Percentiles rank a stretch among this genome's conserved stretches.
phyloP scores from a whole-genome alignment of 768 basidiomycete genomes.

The Leccinum truebloodii region DNA sequence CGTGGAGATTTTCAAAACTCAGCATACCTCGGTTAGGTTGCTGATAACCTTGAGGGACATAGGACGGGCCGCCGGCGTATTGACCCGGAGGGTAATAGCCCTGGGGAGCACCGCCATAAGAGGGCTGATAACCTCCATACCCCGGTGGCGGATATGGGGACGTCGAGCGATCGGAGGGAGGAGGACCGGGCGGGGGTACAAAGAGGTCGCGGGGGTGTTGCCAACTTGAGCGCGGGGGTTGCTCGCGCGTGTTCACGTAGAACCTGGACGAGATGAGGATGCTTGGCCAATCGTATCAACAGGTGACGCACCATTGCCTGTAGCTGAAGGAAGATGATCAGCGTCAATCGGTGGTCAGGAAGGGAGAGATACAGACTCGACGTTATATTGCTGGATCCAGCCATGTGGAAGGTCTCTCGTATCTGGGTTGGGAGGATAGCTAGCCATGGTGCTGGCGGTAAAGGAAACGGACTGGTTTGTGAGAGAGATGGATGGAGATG shows the following conservation, averaged over 20 bases:
- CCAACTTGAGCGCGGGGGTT: slow-evolving; percentile 70
- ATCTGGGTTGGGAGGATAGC: slow-evolving; percentile 55
- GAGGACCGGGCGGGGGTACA: slow-evolving; percentile 42
- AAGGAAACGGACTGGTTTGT: slow-evolving; percentile 8
- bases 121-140: slow-evolving; percentile 22
- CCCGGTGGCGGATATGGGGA: slow-evolving; percentile 32
- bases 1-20: background rate
- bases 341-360: slow-evolving; percentile 19
- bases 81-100: slow-evolving; percentile 12
- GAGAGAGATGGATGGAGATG: slow-evolving; percentile 23
- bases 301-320: slow-evolving; percentile 55
- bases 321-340: slow-evolving; percentile 47
- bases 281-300: background rate
- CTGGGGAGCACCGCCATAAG: slow-evolving; percentile 11
- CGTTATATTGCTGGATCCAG: slow-evolving; percentile 69
- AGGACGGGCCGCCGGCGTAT: background rate
- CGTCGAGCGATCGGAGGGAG: slow-evolving; percentile 41
- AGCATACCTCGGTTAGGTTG: slow-evolving; percentile 21
- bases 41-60: background rate
- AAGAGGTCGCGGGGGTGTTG: slow-evolving; percentile 63
- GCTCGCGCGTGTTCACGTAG: slow-evolving; percentile 67
- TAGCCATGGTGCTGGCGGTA: slow-evolving; percentile 38
- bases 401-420: slow-evolving; percentile 61
- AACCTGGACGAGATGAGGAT: slow-evolving; percentile 44
- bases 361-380: slow-evolving; percentile 48